A percentile compares a stretch with the other conserved stretches of the same genome.
Evolutionary conservation across 2,329 filamentous ascomycete species (phyloP).

Genomic region (Fusarium agapanthi): DNA sequence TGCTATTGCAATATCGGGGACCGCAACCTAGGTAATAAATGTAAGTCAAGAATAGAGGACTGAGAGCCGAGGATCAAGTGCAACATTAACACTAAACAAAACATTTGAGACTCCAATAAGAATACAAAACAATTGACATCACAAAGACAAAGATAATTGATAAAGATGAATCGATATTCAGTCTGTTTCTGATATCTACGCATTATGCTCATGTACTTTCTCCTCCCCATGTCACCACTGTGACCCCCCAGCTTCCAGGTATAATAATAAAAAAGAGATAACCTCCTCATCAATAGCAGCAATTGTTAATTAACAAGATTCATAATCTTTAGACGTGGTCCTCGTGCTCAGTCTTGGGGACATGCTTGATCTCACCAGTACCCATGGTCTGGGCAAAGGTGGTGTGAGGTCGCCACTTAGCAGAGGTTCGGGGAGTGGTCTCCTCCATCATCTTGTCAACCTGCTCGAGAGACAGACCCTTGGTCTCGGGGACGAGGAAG

Average conservation of each 20-base stretch:
- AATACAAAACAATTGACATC: too few relatives aligned
- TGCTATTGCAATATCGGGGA: neutral
- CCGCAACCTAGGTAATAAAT: too few relatives aligned
- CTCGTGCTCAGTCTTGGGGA: constrained; percentile 44
- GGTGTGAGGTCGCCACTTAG: constrained; percentile 76
- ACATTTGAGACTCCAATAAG: too few relatives aligned
- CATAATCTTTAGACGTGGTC: constrained; percentile 42
- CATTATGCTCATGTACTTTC: constrained; percentile 32
- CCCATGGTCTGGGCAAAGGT: constrained; percentile 68
- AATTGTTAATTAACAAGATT: neutral
- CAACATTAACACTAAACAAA: too few relatives aligned
- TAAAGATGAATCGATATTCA: constrained; percentile 22
- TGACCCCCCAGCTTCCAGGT: constrained; percentile 10
- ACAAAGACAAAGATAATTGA: neutral
- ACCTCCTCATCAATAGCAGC: constrained; percentile 1
- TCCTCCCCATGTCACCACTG: neutral
- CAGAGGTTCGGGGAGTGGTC: constrained; percentile 77
- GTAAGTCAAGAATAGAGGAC: neutral
- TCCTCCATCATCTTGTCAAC: constrained; percentile 91
- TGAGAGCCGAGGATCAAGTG: neutral
- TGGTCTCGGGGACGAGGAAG: constrained; percentile 78
- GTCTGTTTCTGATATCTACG: constrained; percentile 37
- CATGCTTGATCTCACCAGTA: constrained; percentile 40
- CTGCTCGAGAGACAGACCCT: constrained; percentile 81
- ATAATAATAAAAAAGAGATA: constrained; percentile 21